phyloP scores from a whole-genome alignment of 2,329 filamentous ascomycete genomes.

The Nothophoma quercina region DNA sequence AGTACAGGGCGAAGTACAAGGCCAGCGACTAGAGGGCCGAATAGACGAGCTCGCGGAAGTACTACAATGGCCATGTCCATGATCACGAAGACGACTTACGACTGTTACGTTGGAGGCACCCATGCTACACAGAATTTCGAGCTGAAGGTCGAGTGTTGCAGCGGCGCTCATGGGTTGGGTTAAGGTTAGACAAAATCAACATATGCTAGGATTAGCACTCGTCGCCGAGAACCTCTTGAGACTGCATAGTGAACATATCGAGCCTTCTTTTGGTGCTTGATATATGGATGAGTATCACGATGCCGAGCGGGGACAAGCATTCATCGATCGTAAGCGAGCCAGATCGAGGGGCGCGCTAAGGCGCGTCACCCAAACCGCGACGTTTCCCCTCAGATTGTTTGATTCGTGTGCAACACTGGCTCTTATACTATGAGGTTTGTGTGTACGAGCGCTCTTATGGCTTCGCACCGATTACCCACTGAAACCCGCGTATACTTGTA shows the following conservation, averaged over 20 bases:
- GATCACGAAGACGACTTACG: slow-evolving; percentile 2
- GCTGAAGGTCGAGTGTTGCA: neutral
- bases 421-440: neutral
- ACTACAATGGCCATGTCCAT: neutral
- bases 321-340: slow-evolving; percentile 13
- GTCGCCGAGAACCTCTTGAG: neutral
- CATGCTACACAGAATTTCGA: neutral
- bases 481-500: neutral
- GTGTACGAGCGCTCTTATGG: neutral
- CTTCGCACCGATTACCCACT: neutral
- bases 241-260: neutral
- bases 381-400: slow-evolving; percentile 1
- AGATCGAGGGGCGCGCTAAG: slow-evolving; percentile 13
- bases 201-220: neutral
- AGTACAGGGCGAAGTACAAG: slow-evolving; percentile 51
- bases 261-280: neutral
- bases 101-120: slow-evolving; percentile 2
- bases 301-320: slow-evolving; percentile 11
- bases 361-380: slow-evolving; percentile 9
- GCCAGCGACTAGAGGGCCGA: slow-evolving; percentile 43
- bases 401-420: neutral
- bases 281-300: neutral
- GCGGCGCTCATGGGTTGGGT: neutral
- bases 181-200: neutral
- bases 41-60: neutral